These are phyloP conservation scores for Medicago ruthenica DNA, from an alignment of 306 rosid species.

Conservation along the genomic window DNA sequence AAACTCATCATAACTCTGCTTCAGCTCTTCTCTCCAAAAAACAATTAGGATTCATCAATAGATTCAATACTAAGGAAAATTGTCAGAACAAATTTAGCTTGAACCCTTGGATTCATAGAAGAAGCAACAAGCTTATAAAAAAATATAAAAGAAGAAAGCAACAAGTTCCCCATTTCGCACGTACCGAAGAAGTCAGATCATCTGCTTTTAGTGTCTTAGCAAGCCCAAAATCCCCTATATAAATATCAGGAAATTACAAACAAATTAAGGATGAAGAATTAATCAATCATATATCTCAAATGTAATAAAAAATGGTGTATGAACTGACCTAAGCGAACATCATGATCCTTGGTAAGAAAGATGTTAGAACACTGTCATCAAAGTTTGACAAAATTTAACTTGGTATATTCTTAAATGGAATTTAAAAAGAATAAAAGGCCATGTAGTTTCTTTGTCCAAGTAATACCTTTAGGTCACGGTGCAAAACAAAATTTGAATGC, in stretches of 20 bases:
- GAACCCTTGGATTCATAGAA: not conserved
- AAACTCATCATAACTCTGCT: constrained; percentile 7
- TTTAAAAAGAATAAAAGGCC: not conserved
- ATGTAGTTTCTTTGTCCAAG: not conserved
- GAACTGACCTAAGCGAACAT: constrained; percentile 88
- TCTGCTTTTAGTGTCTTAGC: constrained; percentile 96
- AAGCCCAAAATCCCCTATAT: constrained; percentile 93
- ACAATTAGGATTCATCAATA: not conserved
- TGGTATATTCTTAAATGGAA: constrained; percentile 12
- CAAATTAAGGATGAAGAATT: constrained; percentile 39
- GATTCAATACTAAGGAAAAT: not conserved
- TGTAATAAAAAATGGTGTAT: constrained; percentile 32
- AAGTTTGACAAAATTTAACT: constrained; percentile 40
- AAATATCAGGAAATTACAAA: constrained; percentile 42
- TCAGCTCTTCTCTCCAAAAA: constrained; percentile 13
- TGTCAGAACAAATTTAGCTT: not conserved
- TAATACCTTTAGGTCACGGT: constrained; percentile 89
- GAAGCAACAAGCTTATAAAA: not conserved
- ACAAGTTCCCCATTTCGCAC: constrained; percentile 48
- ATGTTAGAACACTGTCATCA: constrained; percentile 89
- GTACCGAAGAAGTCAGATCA: constrained; percentile 96
- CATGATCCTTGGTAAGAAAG: constrained; percentile 91
- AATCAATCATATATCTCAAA: constrained; percentile 23
- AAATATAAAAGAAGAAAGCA: not conserved
- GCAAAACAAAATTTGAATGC: constrained; percentile 83